A percentile compares a stretch with the other conserved stretches of the same genome.
These are phyloP conservation scores for Odonthalia washingtoniensis DNA, from an alignment of 31 red algal species.

Conservation along the genomic window DNA sequence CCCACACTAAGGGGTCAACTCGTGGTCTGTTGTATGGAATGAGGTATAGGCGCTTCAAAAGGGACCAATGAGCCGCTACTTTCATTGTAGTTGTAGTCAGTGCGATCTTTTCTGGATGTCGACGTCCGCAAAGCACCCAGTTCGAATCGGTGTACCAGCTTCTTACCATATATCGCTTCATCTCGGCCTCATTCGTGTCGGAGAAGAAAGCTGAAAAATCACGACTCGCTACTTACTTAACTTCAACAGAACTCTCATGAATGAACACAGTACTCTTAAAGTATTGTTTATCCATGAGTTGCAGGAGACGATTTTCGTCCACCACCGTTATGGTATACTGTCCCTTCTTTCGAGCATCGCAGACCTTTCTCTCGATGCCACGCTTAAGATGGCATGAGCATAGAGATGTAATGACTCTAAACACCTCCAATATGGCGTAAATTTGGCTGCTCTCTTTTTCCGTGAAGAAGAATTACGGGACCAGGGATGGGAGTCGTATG, in stretches of 20 bases:
- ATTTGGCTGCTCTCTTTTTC: neutral
- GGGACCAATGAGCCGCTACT: slow-evolving; percentile 14
- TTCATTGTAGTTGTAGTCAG: slow-evolving; percentile 6
- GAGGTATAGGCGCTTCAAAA: slow-evolving; percentile 1
- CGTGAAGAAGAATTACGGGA: neutral
- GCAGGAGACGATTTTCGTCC: neutral
- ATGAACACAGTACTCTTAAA: too few relatives aligned
- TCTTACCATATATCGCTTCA: neutral
- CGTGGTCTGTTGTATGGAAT: slow-evolving; percentile 26
- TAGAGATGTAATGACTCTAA: neutral
- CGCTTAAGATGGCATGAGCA: slow-evolving; percentile 4
- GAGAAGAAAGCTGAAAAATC: neutral
- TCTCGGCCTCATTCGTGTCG: neutral
- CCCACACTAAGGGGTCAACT: neutral
- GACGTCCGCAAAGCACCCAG: too few relatives aligned
- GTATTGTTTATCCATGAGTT: too few relatives aligned
- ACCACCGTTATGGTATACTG: neutral
- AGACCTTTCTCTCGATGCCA: neutral
- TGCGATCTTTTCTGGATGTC: neutral
- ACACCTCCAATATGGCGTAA: neutral
- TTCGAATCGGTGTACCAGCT: neutral
- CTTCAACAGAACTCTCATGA: too few relatives aligned
- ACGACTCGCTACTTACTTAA: neutral
- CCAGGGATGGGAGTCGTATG: neutral
- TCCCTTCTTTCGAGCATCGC: neutral